Percentiles rank a stretch among this genome's conserved stretches.
phyloP scores from a whole-genome alignment of 2,329 filamentous ascomycete genomes.

The Westerdykella sp. region DNA sequence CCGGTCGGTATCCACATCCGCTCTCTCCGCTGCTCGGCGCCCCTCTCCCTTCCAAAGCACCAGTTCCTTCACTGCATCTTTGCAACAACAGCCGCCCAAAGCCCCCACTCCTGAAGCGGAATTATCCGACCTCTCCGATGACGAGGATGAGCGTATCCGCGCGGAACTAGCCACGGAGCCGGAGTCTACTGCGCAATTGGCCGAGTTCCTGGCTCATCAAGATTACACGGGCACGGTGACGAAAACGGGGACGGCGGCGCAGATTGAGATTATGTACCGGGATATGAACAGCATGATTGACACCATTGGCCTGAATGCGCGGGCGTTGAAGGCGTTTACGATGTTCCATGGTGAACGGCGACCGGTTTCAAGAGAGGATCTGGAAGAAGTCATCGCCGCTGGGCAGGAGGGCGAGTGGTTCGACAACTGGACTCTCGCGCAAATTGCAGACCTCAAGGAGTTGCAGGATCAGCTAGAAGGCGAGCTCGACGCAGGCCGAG shows the following conservation, averaged over 20 bases:
- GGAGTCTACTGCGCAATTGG: conserved; percentile 55
- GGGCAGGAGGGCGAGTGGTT: conserved; percentile 42
- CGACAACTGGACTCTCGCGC: conserved; percentile 67
- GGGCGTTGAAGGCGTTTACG: conserved; percentile 56
- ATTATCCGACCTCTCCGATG: conserved; percentile 37
- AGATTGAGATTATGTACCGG: conserved; percentile 55
- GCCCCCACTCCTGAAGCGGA: conserved; percentile 36
- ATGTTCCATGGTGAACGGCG: conserved; percentile 51
- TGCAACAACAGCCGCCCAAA: conserved; percentile 23
- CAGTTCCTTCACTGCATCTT: conserved; percentile 27
- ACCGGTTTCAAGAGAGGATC: conserved; percentile 49
- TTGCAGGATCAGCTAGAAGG: conserved; percentile 58
- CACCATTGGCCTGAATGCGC: conserved; percentile 78
- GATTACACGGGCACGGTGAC: conserved; percentile 38
- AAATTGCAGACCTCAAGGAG: conserved; percentile 61
- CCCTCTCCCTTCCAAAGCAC: conserved; percentile 29
- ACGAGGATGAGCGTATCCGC: conserved; percentile 65
- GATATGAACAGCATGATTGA: conserved; percentile 94
- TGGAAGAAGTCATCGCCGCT: conserved; percentile 43
- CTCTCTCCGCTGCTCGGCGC: conserved; percentile 17
- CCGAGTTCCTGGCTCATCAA: conserved; percentile 59
- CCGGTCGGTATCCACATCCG: conserved; percentile 51
- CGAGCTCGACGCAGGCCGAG: conserved; percentile 60
- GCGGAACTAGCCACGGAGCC: conserved; percentile 55
- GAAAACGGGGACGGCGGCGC: conserved; percentile 40